Percentiles rank a stretch among this genome's conserved stretches.
These are phyloP conservation scores for Fennellomyces sp. DNA, from an alignment of 371 early-diverging fungal genomes.

Conservation along the genomic window DNA sequence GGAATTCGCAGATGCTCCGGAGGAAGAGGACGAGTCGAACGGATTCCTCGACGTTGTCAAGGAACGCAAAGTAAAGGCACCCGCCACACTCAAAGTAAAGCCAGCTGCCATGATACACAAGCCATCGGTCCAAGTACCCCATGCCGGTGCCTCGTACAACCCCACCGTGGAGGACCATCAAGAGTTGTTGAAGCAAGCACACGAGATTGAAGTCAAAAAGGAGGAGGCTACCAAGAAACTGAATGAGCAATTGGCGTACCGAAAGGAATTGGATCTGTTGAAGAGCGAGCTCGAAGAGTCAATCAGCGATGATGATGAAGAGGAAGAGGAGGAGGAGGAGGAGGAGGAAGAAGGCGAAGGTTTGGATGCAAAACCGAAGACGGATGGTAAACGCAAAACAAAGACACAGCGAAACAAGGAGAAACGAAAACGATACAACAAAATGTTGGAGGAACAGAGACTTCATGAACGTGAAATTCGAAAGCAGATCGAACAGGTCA, in stretches of 20 bases:
- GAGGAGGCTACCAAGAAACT: constrained; percentile 7
- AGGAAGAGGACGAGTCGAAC: constrained; percentile 7
- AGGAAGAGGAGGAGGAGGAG: constrained; percentile 28
- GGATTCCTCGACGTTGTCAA: constrained; percentile 26
- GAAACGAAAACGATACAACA: constrained; percentile 22
- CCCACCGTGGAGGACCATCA: constrained; percentile 85
- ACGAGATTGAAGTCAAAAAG: constrained; percentile 51
- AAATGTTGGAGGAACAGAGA: constrained; percentile 18
- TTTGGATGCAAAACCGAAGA: constrained; percentile 9
- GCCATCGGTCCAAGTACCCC: constrained; percentile 76
- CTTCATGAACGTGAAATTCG: constrained; percentile 59
- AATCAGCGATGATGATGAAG: constrained; percentile 14
- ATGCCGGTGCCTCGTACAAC: constrained; percentile 92
- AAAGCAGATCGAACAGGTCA: constrained; percentile 55
- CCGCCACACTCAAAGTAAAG: constrained; percentile 50
- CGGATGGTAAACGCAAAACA: constrained; percentile 50
- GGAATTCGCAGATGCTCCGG: neutral
- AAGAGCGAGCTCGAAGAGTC: constrained; percentile 11
- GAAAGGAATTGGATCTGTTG: constrained; percentile 13
- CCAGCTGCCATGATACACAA: constrained; percentile 45
- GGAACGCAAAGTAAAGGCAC: constrained; percentile 47
- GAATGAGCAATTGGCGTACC: constrained; percentile 12
- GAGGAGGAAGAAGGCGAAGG: constrained; percentile 17
- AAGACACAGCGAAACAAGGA: constrained; percentile 35
- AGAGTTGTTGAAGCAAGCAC: constrained; percentile 48